phyloP scores from a whole-genome alignment of 2,329 filamentous ascomycete genomes.

The Aspergillus intermedius region DNA sequence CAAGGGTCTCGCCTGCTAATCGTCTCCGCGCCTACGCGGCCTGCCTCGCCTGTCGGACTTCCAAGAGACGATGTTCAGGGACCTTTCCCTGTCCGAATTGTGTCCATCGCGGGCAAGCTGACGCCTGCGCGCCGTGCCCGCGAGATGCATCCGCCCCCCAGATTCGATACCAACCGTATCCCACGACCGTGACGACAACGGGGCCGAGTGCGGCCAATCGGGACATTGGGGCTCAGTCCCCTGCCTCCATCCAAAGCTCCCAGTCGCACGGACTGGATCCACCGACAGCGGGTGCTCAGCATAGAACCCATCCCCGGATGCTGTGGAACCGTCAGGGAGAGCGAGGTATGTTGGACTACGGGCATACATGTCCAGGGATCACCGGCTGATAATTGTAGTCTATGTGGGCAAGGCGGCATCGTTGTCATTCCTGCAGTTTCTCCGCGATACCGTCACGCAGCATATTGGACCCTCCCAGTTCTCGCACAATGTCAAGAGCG shows the following conservation, averaged over 20 bases:
- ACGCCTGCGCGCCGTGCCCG: constrained; percentile 28
- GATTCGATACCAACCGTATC: not conserved
- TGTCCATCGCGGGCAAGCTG: constrained; percentile 37
- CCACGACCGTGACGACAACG: not conserved
- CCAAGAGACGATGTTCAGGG: constrained; percentile 49
- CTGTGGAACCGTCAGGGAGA: constrained; percentile 49
- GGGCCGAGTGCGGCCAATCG: not conserved
- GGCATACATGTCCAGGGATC: too few species aligned
- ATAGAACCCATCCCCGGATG: constrained; percentile 36
- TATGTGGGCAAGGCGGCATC: constrained; percentile 28
- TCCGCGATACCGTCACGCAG: constrained; percentile 42
- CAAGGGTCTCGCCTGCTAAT: constrained; percentile 45
- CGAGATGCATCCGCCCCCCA: not conserved
- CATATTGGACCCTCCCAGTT: constrained; percentile 51
- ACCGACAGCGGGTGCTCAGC: constrained; percentile 22
- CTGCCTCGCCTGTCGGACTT: constrained; percentile 43
- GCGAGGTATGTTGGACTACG: constrained; percentile 31
- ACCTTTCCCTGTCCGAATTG: constrained; percentile 46
- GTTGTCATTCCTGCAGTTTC: constrained; percentile 52
- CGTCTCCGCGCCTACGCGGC: constrained; percentile 46
- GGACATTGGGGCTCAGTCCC: not conserved
- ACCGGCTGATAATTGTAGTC: constrained; percentile 10
- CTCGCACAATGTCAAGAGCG: constrained; percentile 45
- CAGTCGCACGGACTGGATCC: constrained; percentile 9
- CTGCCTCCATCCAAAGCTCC: not conserved